A percentile compares a stretch with the other conserved stretches of the same genome.
phyloP scores from a whole-genome alignment of 352 stramenopile species.

The Blastocystis sp. region DNA sequence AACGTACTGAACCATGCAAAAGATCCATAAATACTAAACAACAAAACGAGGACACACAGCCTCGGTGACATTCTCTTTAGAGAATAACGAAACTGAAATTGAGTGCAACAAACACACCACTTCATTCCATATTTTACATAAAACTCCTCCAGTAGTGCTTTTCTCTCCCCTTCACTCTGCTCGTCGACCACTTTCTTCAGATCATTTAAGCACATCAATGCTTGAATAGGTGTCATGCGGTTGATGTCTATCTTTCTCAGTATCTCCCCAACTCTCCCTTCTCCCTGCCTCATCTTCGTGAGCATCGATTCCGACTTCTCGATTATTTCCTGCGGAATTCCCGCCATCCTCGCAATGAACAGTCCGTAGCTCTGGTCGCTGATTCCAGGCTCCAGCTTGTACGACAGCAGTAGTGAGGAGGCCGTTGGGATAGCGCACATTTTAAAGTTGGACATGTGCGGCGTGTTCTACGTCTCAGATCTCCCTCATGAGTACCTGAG shows the following conservation, averaged over 20 bases:
- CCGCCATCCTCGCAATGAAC: slow-evolving; percentile 38
- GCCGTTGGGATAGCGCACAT: slow-evolving; percentile 25
- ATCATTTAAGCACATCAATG: neutral
- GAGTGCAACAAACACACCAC: neutral
- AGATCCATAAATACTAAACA: neutral
- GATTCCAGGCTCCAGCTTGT: slow-evolving; percentile 23
- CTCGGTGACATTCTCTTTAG: neutral
- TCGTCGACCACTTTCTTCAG: neutral
- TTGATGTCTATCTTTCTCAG: neutral
- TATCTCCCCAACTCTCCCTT: neutral
- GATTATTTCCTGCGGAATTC: slow-evolving; percentile 31
- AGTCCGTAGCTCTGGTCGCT: slow-evolving; percentile 53
- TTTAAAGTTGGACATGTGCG: slow-evolving; percentile 10
- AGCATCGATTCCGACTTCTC: neutral
- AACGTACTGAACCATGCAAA: slow-evolving; percentile 13
- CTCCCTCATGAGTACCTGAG: neutral
- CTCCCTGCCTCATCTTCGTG: neutral
- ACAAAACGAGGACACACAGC: neutral
- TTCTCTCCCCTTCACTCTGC: neutral
- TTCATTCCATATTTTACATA: neutral
- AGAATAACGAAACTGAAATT: neutral
- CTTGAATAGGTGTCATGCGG: neutral
- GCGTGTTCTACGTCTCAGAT: neutral
- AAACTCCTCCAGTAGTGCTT: neutral
- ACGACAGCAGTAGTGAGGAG: slow-evolving; percentile 27